Evolutionary conservation across 768 basidiomycete genomes (phyloP).

Genomic region (Lactifluus volemus): DNA sequence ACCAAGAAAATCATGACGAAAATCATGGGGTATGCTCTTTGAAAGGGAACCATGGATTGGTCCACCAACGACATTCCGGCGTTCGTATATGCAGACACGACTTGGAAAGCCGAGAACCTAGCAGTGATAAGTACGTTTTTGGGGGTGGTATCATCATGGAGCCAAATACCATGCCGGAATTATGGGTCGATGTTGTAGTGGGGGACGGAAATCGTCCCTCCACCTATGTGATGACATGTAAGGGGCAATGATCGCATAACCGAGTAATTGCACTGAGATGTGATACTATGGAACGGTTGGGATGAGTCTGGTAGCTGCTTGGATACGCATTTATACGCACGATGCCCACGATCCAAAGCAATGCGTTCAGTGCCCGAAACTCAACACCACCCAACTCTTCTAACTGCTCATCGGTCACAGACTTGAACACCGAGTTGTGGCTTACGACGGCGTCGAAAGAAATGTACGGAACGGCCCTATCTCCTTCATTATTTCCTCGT

Average conservation of each 20-base stretch:
- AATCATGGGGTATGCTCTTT: constrained; percentile 76
- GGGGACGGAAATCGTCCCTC: constrained; percentile 50
- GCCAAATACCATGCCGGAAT: constrained; percentile 53
- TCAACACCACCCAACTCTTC: constrained; percentile 94
- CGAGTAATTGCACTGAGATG: constrained; percentile 55
- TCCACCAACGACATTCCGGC: constrained; percentile 84
- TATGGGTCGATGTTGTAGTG: constrained; percentile 46
- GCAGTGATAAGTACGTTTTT: background rate
- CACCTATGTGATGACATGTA: constrained; percentile 63
- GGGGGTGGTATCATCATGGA: background rate
- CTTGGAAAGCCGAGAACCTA: constrained; percentile 83
- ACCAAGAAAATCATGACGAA: constrained; percentile 63
- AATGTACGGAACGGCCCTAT: constrained; percentile 65
- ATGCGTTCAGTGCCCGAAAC: constrained; percentile 71
- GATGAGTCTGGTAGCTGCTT: background rate
- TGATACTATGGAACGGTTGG: constrained; percentile 53
- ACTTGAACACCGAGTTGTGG: constrained; percentile 64
- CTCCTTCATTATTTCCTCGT: constrained; percentile 32
- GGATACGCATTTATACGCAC: constrained; percentile 38
- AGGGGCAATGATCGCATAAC: constrained; percentile 69
- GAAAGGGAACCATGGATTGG: constrained; percentile 87
- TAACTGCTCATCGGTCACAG: constrained; percentile 68
- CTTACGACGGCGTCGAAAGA: constrained; percentile 82
- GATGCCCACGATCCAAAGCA: constrained; percentile 70
- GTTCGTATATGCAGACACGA: constrained; percentile 82